Base-by-base conservation (phyloP, 176 grass and related monocot species). In the bread wheat (Triticum aestivum) region DNA sequence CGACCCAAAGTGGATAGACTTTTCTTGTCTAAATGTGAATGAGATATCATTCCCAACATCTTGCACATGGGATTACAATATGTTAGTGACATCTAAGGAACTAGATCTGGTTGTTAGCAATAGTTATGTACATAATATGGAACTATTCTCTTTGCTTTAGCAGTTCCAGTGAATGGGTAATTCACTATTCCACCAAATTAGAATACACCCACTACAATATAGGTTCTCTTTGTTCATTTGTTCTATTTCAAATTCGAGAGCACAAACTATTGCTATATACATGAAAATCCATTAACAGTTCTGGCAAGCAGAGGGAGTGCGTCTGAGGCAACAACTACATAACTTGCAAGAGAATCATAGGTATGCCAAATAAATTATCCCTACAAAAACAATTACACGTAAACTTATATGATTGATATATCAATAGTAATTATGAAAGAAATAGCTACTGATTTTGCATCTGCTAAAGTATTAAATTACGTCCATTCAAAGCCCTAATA, bases 261-360 rank as follows among this genome's bases (percentile, higher is more conserved):
- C 8, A 39, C 8, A 70, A 11, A 39, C 3, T 11, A 38, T 70
- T n/a, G 5, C 15, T 69, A n/a, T 37, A 21, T 34, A 69, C 34
- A 21, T 70, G 15, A n/a, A 18, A 10, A 8, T 4, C 1, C 18
- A 21, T 91, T 79, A 81, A 62, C 87, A 94, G 92, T 49, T 94
- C 15, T 94, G 92, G 89, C 92, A 91, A 79, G 75, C 32, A 61
- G 92, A 94, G 84, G 89, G 78, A 86, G 47, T 30, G 77, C 87
- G 89, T 73, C 89, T 94, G 73, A 89, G 85, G 68, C 92, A 94
- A 51, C 89, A 91, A 94, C 79, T 94, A 42, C 61, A 80, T 61
- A 94, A 91, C 87, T 91, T 94, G 78, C 89, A 89, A 91, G 87
- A 89, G n/a, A 77, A 85, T 80, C 82, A 83, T 9, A 74, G 89